Conservation (phyloP, 257 asterid genomes). For the Solanum commersonii region DNA sequence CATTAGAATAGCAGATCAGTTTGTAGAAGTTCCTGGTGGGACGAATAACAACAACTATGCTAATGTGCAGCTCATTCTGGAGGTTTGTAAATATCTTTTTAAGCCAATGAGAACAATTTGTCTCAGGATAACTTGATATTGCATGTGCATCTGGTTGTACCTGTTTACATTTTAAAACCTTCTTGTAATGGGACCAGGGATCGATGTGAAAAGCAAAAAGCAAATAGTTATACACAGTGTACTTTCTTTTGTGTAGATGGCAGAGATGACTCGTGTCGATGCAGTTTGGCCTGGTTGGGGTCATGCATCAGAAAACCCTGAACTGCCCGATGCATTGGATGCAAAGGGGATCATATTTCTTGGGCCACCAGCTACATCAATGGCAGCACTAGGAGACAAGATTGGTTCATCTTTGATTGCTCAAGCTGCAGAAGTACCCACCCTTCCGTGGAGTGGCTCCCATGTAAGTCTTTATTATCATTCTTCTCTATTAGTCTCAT, state of each 20-base stretch:
- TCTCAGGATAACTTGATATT: background rate
- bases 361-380: slow-evolving; percentile 86
- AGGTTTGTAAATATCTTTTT: slow-evolving; percentile 42
- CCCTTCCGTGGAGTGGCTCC: slow-evolving; percentile 99
- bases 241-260: slow-evolving; percentile 50
- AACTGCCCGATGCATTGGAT: slow-evolving; percentile 82
- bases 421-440: slow-evolving; percentile 97
- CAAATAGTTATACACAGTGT: background rate
- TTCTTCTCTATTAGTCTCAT: background rate
- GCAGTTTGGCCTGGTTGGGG: slow-evolving; percentile 99
- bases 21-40: slow-evolving; percentile 99
- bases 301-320: slow-evolving; percentile 99
- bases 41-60: slow-evolving; percentile 98
- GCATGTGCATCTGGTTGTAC: background rate
- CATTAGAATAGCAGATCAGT: slow-evolving; percentile 96
- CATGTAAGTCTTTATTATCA: slow-evolving; percentile 43
- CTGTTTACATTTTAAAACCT: background rate
- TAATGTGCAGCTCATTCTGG: slow-evolving; percentile 94
- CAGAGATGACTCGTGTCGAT: slow-evolving; percentile 93
- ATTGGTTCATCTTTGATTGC: slow-evolving; percentile 97
- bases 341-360: slow-evolving; percentile 83
- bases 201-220: background rate
- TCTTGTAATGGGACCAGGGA: background rate
- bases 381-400: slow-evolving; percentile 98
- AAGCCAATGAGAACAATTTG: background rate